phyloP scores from a whole-genome alignment of 805 yeast genomes.

The Sugiyamaella chiloensis region DNA sequence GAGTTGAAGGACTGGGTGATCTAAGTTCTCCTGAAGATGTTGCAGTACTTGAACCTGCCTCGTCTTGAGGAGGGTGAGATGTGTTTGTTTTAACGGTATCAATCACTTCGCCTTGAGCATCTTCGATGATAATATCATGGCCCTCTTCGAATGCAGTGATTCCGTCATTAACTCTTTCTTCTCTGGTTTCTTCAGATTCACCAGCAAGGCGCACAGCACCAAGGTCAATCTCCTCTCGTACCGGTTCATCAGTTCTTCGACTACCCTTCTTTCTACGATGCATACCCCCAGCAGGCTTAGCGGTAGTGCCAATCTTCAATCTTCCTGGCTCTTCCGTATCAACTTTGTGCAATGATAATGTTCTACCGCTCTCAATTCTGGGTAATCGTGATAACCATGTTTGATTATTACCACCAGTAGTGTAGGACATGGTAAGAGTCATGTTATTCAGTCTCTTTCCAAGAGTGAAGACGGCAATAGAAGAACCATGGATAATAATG shows the following conservation, averaged over 20 bases:
- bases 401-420: slow-evolving; percentile 62
- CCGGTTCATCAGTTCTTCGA: slow-evolving; percentile 24
- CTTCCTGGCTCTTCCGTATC: slow-evolving; percentile 57
- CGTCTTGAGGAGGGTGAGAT: background rate
- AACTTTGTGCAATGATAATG: slow-evolving; percentile 77
- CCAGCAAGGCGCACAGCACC: slow-evolving; percentile 19
- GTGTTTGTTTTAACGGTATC: slow-evolving; percentile 45
- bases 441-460: slow-evolving; percentile 89
- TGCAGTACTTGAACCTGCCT: slow-evolving; percentile 4
- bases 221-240: slow-evolving; percentile 23
- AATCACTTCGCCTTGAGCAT: slow-evolving; percentile 76
- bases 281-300: slow-evolving; percentile 28
- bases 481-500: slow-evolving; percentile 86
- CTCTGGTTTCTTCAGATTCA: slow-evolving; percentile 21
- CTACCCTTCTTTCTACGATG: slow-evolving; percentile 22
- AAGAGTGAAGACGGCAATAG: slow-evolving; percentile 70
- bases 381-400: slow-evolving; percentile 87
- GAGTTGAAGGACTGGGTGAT: background rate
- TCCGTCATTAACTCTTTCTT: slow-evolving; percentile 26
- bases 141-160: slow-evolving; percentile 67
- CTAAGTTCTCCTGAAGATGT: background rate
- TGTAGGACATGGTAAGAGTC: slow-evolving; percentile 88
- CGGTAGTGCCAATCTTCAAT: slow-evolving; percentile 12
- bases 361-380: slow-evolving; percentile 59
- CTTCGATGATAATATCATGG: slow-evolving; percentile 67